Base-by-base conservation (phyloP, 139 green algal species). In the Chlamydomonas asymmetrica region DNA sequence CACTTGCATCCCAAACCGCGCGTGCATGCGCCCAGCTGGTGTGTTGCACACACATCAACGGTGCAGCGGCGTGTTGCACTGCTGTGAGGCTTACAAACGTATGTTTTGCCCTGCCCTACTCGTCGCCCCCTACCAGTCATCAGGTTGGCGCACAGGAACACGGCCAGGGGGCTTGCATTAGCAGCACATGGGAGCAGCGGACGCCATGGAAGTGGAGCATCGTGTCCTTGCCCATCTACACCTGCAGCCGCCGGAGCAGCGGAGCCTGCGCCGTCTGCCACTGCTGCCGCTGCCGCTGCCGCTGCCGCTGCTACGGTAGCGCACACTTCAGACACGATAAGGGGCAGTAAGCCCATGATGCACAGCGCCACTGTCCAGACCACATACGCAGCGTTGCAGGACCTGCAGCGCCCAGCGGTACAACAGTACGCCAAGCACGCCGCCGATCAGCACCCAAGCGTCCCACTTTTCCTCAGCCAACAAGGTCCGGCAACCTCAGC, bases 131-230 rank as follows among this genome's bases (percentile, higher is more conserved):
- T 3, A n/a, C 91, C 92, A 4, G 92, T 97, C 43, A 93, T 34
- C 56, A 97, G 31, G 73, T 97, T 97, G 29, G 89, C 92, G 8
- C 76, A 39, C 40, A 97, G 73, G 71, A 97, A 97, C 9, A 90
- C 29, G 0, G 76, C 38, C 60, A 97, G 83, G 81, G 90, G 89
- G 59, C 79, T 71, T 25, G 41, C 35, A 66, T 80, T 91, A 37
- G 90, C 38, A 6, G 74, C 75, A 9, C 56, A 1, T 27, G 32
- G 67, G 40, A 91, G 37, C 43, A 88, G 49, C 16, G 38, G 73
- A 3, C 60, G 59, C 57, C n/a, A n/a, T n/a, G n/a, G n/a, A 68
- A 76, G 6, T 10, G 37, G 25, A 52, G 9, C 7, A 39, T 64
- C 20, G 48, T 34, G 10, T 52, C 65, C 37, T n/a, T 35, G 59